Evolutionary conservation across 2,329 filamentous ascomycete genomes (phyloP).

Genomic region (Zymoseptoria brevis): DNA sequence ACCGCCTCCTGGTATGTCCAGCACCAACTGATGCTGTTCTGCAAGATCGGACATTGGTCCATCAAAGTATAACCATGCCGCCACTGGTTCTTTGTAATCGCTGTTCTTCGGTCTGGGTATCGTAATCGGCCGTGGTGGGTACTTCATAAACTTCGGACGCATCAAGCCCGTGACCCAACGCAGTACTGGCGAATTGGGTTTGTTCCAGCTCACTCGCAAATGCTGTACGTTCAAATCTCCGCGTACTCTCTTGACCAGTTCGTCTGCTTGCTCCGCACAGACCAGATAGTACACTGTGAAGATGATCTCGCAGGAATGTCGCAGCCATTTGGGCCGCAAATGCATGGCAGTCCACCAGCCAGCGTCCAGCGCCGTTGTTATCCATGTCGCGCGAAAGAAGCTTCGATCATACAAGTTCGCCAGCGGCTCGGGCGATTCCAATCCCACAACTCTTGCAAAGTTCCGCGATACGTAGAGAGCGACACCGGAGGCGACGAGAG

Average conservation of each 20-base stretch:
- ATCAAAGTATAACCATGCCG: constrained; percentile 90
- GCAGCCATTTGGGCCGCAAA: constrained; percentile 69
- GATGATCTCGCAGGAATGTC: constrained; percentile 72
- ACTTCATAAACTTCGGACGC: constrained; percentile 70
- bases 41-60: constrained; percentile 71
- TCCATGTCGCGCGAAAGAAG: constrained; percentile 95
- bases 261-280: constrained; percentile 87
- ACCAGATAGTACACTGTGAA: constrained; percentile 89
- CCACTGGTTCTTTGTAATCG: constrained; percentile 73
- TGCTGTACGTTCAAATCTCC: constrained; percentile 84
- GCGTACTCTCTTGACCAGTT: constrained; percentile 88
- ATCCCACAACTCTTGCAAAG: constrained; percentile 82
- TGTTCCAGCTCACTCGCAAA: constrained; percentile 89
- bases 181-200: constrained; percentile 81
- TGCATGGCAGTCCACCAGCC: constrained; percentile 99
- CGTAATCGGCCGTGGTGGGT: constrained; percentile 71
- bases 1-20: constrained; percentile 89
- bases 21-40: constrained; percentile 66
- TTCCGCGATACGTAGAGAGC: constrained; percentile 89
- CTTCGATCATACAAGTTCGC: constrained; percentile 86
- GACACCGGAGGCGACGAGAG: constrained; percentile 75
- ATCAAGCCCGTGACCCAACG: constrained; percentile 62
- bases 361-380: constrained; percentile 86
- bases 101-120: constrained; percentile 75
- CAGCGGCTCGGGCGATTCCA: constrained; percentile 88